Base-by-base conservation (phyloP, 805 yeast species). In the Saturnispora saitoi region DNA sequence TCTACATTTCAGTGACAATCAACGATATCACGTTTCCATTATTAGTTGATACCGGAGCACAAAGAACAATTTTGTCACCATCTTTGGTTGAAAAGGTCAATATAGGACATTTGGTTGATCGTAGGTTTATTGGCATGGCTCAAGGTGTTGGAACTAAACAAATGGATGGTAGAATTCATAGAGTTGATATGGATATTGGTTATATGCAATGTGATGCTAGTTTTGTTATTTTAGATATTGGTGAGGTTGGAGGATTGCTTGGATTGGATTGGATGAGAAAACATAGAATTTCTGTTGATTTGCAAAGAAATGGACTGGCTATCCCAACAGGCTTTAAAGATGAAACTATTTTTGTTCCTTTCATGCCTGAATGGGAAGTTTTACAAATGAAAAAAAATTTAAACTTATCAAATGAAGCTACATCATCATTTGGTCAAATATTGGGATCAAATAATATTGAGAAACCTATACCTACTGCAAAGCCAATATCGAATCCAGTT, bases 11-110 rank as follows among this genome's bases (percentile, higher is more conserved):
- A 48, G 72, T 88, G 37, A 82, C 78, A 55, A 83, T 91, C 32
- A 90, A 93, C 58, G 91, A 93, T 1, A 71, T 74, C 42, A 80
- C 82, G 20, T 83, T 89, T 3, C 86, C 86, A 62, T 98, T 98
- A 0, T 88, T 93, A 69, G 95, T 93, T 4, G 99, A 93, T 63
- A 80, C 97, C 0, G 99, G 99, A 2, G 98, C 99, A 0, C 96
- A 89, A 64, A 71, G 79, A 28, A 89, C 99, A 0, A 82, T 93
- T 37, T 78, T 93, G 59, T 80, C 89, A 30, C 85, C 95, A 1
- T 69, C 71, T 38, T 70, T 90, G 54, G 96, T 95, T 0, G 85
- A 83, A 52, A 68, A 71, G 43, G 78, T 90, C 51, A 85, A 85
- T 2, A 67, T 93, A 24, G 67, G 79, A 24, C 78, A 83, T 54